Evolutionary conservation across 768 basidiomycete species (phyloP).

Genomic region (Serendipita sp.): DNA sequence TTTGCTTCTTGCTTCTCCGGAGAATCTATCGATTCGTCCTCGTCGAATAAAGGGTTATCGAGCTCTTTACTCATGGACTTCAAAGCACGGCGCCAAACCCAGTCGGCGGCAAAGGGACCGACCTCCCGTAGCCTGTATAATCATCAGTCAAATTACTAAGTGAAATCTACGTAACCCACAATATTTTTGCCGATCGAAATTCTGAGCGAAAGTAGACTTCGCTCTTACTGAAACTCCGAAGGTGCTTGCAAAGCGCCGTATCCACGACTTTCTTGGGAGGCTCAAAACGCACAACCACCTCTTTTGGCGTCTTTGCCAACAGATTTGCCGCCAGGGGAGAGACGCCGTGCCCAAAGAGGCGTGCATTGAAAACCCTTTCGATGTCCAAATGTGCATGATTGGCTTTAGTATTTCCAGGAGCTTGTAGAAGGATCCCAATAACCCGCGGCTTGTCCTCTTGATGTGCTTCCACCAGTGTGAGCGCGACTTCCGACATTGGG

Average conservation of each 20-base stretch:
- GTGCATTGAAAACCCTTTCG: background rate
- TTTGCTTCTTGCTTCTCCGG: constrained; percentile 6
- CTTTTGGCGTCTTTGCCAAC: background rate
- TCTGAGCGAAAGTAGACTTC: constrained; percentile 26
- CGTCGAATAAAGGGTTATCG: constrained; percentile 16
- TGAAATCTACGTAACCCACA: constrained; percentile 11
- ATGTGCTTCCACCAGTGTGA: constrained; percentile 18
- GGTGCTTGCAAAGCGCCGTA: constrained; percentile 30
- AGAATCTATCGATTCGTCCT: constrained; percentile 20
- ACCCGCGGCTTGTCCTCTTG: constrained; percentile 27
- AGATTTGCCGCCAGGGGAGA: constrained; percentile 11
- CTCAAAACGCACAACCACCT: constrained; percentile 14
- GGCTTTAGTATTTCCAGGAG: background rate
- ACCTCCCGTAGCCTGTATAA: constrained; percentile 25
- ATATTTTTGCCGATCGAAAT: constrained; percentile 32
- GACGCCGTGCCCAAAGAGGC: constrained; percentile 20
- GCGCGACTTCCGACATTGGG: constrained; percentile 34
- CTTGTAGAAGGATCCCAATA: constrained; percentile 24
- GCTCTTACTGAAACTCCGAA: constrained; percentile 31
- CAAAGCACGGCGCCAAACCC: constrained; percentile 47
- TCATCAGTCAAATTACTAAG: background rate
- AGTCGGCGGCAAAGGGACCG: constrained; percentile 53
- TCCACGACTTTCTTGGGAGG: constrained; percentile 21
- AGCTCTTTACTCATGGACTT: constrained; percentile 23
- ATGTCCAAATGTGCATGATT: background rate